Percentiles rank a stretch among this genome's conserved stretches.
Evolutionary conservation across 148 eudicot genomes (phyloP).

Genomic region (Rhododendron ovatum): DNA sequence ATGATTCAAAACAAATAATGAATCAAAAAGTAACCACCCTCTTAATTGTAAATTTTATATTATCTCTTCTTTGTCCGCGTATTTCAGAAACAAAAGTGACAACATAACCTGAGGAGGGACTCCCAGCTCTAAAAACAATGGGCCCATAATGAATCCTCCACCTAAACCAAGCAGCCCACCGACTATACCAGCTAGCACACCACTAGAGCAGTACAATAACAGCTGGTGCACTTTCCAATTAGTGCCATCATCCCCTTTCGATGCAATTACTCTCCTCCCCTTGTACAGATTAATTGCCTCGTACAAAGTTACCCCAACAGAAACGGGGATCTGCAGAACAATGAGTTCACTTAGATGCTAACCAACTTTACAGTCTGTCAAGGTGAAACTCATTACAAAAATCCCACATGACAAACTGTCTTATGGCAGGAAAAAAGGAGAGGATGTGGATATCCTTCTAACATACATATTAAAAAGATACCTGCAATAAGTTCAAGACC

Average conservation of each 20-base stretch:
- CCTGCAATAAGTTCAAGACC: constrained; percentile 81
- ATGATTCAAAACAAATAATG: background rate
- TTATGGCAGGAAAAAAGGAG: background rate
- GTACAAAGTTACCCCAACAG: constrained; percentile 59
- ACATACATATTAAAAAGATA: constrained; percentile 13
- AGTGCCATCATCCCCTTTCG: constrained; percentile 47
- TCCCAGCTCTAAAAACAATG: constrained; percentile 81
- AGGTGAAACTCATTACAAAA: background rate
- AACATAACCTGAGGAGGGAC: constrained; percentile 85
- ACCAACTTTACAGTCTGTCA: background rate
- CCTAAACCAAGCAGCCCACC: constrained; percentile 94
- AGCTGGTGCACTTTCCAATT: constrained; percentile 53
- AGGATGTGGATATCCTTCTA: background rate
- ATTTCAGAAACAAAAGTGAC: background rate
- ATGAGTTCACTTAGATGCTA: background rate
- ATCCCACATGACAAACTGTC: background rate
- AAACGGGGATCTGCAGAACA: constrained; percentile 61
- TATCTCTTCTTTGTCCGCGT: background rate
- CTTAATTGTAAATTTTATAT: background rate
- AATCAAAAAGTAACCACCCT: background rate
- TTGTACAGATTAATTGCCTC: constrained; percentile 70
- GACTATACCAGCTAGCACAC: constrained; percentile 71
- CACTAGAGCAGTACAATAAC: constrained; percentile 47
- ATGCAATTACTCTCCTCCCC: constrained; percentile 61
- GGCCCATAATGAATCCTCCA: constrained; percentile 90